phyloP scores from a whole-genome alignment of 2,329 filamentous ascomycete genomes.

The Rhinocladiella mackenziei region DNA sequence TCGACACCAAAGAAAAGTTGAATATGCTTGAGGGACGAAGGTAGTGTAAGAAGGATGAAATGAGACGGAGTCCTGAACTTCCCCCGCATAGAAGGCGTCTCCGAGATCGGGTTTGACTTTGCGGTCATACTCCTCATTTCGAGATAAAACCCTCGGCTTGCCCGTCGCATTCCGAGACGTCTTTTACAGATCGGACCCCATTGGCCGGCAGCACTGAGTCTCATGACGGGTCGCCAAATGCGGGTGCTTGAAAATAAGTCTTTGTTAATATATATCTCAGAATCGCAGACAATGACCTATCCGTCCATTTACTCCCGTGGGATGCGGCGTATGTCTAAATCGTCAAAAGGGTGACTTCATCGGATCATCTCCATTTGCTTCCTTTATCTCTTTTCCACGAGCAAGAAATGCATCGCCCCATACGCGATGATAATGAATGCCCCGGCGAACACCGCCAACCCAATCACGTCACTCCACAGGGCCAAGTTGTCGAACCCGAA shows the following conservation, averaged over 20 bases:
- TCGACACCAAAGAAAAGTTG: too few relatives aligned
- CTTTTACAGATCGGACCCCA: too few relatives aligned
- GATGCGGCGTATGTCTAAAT: too few relatives aligned
- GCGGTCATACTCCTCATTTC: slow-evolving; percentile 16
- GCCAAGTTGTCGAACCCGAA: slow-evolving; percentile 91
- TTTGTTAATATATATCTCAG: too few relatives aligned
- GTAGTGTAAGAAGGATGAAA: not conserved
- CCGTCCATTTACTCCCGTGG: too few relatives aligned
- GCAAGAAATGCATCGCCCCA: slow-evolving; percentile 82
- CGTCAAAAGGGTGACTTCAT: not conserved
- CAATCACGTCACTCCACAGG: slow-evolving; percentile 78
- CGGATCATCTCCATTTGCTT: slow-evolving; percentile 1
- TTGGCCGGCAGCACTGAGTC: too few relatives aligned
- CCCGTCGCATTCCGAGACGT: slow-evolving; percentile 16
- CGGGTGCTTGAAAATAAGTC: too few relatives aligned
- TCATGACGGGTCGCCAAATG: too few relatives aligned
- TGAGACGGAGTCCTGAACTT: not conserved
- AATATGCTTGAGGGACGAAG: not conserved
- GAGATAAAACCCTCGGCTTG: slow-evolving; percentile 10
- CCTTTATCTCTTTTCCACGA: slow-evolving; percentile 76
- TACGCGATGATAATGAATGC: slow-evolving; percentile 87
- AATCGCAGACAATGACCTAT: too few relatives aligned
- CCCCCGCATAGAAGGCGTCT: slow-evolving; percentile 16
- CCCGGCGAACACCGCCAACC: slow-evolving; percentile 74
- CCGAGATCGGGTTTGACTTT: slow-evolving; percentile 15